Evolutionary conservation across 1,284 basidiomycete genomes (phyloP), one percentile per base, ranked within the genome.

Genomic region (Polyporus tsugae): DNA sequence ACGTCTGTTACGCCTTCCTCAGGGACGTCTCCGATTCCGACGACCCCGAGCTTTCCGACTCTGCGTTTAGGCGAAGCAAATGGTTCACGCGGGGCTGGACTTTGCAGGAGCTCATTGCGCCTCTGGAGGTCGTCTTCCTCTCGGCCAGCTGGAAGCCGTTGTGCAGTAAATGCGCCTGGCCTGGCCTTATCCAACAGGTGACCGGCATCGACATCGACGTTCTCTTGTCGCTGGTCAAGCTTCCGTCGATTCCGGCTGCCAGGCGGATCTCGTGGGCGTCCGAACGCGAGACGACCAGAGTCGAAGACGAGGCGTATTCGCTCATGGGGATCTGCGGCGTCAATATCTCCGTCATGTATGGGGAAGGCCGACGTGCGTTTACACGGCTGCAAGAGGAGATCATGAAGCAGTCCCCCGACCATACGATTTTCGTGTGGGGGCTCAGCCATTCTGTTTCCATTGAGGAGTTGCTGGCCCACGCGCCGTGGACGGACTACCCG

Each of bases 271-370:
- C 65, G 10, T 66, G 65, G 65, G 65, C 65, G 11, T 55, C 65
- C n/a, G 38, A 33, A 33, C 49, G 60, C 22, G 29, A 66, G 60
- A 66, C 64, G 49, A 60, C 35, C 36, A 33, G 64, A 36, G n/a
- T 65, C 59, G 64, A 65, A 38, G 64, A 65, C 52, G 65, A 66
- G 65, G 65, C 65, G 49, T 66, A 62, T n/a, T 66, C 65, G 53
- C 60, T 66, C 52, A 66, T 62, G 65, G 65, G 64, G 17, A 65
- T 65, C 58, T 65, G 55, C 29, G 59, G 64, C 1, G 59, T 65
- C 49, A 60, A 65, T 49, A 65, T 61, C 36, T 59, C 64, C 15
- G 29, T 65, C 64, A 65, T 61, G 64, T 65, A 65, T 22, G 64
- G 64, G 13, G 64, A 65, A 36, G 64, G 64, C 22, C 64, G 64